Percentiles rank a stretch among this genome's conserved stretches.
These are phyloP conservation scores for Saturnispora galanensis DNA, from an alignment of 805 yeast genomes.

Conservation along the genomic window DNA sequence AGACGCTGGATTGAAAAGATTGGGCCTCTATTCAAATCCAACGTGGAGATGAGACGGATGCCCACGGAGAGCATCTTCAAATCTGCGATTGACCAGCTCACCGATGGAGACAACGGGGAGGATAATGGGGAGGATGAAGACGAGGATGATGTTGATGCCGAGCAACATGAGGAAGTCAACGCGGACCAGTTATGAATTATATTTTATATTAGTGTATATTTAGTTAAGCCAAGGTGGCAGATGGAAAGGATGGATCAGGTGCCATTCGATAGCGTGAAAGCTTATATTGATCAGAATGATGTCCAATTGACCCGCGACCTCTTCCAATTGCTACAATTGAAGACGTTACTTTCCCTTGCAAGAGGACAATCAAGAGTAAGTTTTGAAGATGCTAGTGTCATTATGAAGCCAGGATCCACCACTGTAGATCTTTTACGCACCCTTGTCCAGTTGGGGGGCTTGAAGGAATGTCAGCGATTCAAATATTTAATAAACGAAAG, in stretches of 20 bases:
- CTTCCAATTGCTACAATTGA: too few relatives aligned
- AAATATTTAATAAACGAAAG: not conserved
- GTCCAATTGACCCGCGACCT: too few relatives aligned
- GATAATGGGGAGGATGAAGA: slow-evolving; percentile 7
- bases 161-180: slow-evolving; percentile 8
- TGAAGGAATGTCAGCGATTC: not conserved
- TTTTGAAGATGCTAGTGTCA: too few relatives aligned
- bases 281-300: too few relatives aligned
- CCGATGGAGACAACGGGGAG: slow-evolving; percentile 5
- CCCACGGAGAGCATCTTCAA: slow-evolving; percentile 55
- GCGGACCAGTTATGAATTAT: slow-evolving; percentile 3
- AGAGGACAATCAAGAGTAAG: too few relatives aligned
- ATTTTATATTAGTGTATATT: not conserved
- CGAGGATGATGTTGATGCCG: slow-evolving; percentile 6
- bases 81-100: slow-evolving; percentile 7
- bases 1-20: slow-evolving; percentile 80
- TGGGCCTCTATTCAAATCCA: slow-evolving; percentile 70
- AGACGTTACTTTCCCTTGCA: too few relatives aligned
- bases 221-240: too few relatives aligned
- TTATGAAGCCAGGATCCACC: too few relatives aligned
- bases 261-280: too few relatives aligned
- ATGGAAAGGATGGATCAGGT: too few relatives aligned
- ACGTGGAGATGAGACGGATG: slow-evolving; percentile 63
- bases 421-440: too few relatives aligned
- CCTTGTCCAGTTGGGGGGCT: not conserved